Evolutionary conservation across 495 filamentous ascomycete genomes (phyloP), one percentile per base, ranked within the genome.

Genomic region (Tetracladium setigerum): DNA sequence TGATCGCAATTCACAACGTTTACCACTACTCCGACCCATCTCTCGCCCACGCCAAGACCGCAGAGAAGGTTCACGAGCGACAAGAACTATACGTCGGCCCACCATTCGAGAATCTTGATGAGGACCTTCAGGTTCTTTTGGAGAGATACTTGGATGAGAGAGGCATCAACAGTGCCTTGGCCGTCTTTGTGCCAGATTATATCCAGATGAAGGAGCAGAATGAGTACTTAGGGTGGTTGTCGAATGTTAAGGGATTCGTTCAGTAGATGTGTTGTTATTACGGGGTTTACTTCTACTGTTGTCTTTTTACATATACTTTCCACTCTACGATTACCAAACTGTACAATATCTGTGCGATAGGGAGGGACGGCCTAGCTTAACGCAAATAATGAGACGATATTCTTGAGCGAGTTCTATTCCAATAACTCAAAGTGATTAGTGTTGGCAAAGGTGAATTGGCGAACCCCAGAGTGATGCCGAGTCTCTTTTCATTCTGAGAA

Each of bases 141-240:
- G 92, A 97, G 76, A 79, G 87, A 51, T 97, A 92, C 70, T 75
- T 99, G 46, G 90, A 95, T 65, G 92, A 94, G 75, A 77, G 92
- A 57, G 91, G 92, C 49, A 77, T 99, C 67, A 87, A 92, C 61
- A 83, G 86, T 48, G 77, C 82, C 51, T 74, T 99, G 59, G 89
- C 89, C 46, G 68, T 88, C 52, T 95, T 95, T 68, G 79, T 95
- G 41, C 89, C 89, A 42, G 91, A 97, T 62, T 99, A 95, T 70
- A 91, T 97, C 60, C 87, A 96, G 66, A 81, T 85, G 68, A 99
- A 99, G 82, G 92, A 99, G 79, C 91, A 99, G 80, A 87, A 81
- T 76, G 92, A 99, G 75, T 99, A 99, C 67, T 63, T 91, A 35
- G 70, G 72, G 50, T 99, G 92, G 92, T 71, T 99, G 63, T 79